Evolutionary conservation across 2,329 filamentous ascomycete genomes (phyloP), one percentile per base, ranked within the genome.

Genomic region (Diatrype stigma): DNA sequence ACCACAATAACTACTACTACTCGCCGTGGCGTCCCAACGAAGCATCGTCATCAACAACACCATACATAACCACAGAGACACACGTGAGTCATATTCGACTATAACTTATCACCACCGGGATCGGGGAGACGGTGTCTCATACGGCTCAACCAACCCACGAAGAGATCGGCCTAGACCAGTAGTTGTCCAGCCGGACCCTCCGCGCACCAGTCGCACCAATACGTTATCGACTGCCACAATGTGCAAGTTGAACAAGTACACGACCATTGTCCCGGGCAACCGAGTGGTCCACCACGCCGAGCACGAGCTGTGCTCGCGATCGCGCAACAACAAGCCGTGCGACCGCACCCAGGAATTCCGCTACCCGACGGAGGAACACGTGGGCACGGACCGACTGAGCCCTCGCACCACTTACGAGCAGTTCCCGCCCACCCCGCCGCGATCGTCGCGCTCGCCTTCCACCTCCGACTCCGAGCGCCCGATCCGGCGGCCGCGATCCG

Each of bases 211-310:
- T 54, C 53, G 56, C 52, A 62, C 63, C 57, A 59, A 56, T 47
- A 61, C 50, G 17, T 53, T 56, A 51, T 45, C 47, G 50, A 73
- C 68, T 46, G 11, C 22, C 40, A 19, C 40, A 28, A 81, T 81
- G 78, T 81, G 78, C 66, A 71, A 72, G 55, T 74, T 71, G 53
- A 70, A 77, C 59, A 56, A 75, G 47, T 77, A 72, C 68, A 68
- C 73, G 32, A 73, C 75, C 61, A 60, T 73, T 59, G 72, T 73
- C 68, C 70, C 75, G 3, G 73, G 79, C 62, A 74, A 74, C 51
- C 69, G 65, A 46, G 61, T 64, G 46, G 57, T 61, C 34, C 65
- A 68, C 46, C 70, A 71, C 49, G 62, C 67, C 6, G 61, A 67
- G 30, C 59, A 58, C 8, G 53, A 59, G 1, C 63, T 70, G 37